phyloP scores from a whole-genome alignment of 2,329 filamentous ascomycete genomes.

The Trichoderma sp. region DNA sequence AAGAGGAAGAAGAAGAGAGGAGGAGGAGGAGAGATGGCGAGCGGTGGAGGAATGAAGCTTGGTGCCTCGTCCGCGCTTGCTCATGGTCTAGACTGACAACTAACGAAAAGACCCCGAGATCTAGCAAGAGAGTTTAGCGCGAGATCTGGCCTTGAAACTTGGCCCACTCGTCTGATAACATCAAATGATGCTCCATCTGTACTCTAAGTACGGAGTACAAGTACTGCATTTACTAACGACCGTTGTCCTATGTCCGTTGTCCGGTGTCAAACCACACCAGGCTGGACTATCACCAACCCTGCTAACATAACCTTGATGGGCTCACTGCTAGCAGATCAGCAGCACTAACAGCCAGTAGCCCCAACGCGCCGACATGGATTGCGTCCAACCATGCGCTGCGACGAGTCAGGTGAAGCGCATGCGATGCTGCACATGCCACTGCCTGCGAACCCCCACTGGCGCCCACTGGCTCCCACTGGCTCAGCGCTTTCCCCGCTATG shows the following conservation, averaged over 20 bases:
- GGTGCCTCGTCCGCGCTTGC: background rate
- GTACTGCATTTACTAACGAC: no score
- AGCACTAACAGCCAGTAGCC: background rate
- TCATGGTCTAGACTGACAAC: background rate
- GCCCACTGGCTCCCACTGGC: background rate
- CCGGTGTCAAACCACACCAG: background rate
- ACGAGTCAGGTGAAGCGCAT: slow-evolving; percentile 10
- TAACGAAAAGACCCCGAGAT: background rate
- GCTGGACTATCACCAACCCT: background rate
- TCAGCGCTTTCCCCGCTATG: background rate
- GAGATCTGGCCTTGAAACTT: background rate
- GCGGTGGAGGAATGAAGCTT: background rate
- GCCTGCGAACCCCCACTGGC: background rate
- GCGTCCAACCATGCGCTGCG: background rate
- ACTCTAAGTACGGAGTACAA: background rate
- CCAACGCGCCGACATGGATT: background rate
- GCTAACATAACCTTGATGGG: background rate
- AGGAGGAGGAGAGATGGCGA: background rate
- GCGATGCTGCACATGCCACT: slow-evolving; percentile 10
- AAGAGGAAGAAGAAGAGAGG: background rate
- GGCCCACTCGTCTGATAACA: background rate
- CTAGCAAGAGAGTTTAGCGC: background rate
- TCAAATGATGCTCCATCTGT: background rate
- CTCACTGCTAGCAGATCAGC: background rate
- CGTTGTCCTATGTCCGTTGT: background rate